These are phyloP conservation scores for Verruconis gallopava DNA, from an alignment of 2,329 filamentous ascomycete genomes.

Conservation along the genomic window DNA sequence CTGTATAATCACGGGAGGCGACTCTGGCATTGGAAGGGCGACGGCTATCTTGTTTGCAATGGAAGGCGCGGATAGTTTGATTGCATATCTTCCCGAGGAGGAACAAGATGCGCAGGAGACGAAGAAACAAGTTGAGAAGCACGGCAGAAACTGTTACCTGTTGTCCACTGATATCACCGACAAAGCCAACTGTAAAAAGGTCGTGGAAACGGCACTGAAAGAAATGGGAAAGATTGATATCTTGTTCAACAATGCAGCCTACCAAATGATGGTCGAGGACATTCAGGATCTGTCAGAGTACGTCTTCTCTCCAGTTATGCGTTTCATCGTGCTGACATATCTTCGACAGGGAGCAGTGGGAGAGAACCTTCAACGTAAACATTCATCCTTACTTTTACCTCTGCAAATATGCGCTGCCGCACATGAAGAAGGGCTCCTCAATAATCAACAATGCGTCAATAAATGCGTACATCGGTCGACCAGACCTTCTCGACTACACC, in stretches of 20 bases:
- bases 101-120: slow-evolving; percentile 65
- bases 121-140: slow-evolving; percentile 53
- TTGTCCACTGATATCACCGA: slow-evolving; percentile 52
- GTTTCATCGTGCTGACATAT: neutral
- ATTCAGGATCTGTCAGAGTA: slow-evolving; percentile 60
- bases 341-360: slow-evolving; percentile 54
- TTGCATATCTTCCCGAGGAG: slow-evolving; percentile 63
- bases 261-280: slow-evolving; percentile 59
- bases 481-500: slow-evolving; percentile 39
- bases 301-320: slow-evolving; percentile 18
- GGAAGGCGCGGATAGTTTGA: slow-evolving; percentile 63
- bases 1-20: slow-evolving; percentile 69
- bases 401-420: slow-evolving; percentile 60
- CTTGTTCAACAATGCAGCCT: slow-evolving; percentile 61
- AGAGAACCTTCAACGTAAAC: slow-evolving; percentile 68
- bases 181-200: slow-evolving; percentile 54
- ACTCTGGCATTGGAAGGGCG: slow-evolving; percentile 66
- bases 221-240: slow-evolving; percentile 60
- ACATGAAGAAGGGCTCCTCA: slow-evolving; percentile 59
- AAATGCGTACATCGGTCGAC: slow-evolving; percentile 67
- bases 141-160: slow-evolving; percentile 53
- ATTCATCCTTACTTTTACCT: slow-evolving; percentile 74
- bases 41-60: slow-evolving; percentile 66
- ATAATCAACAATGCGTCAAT: slow-evolving; percentile 83
- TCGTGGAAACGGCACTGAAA: slow-evolving; percentile 53